These are phyloP conservation scores for Annona cherimola DNA, from an alignment of 164 flowering plant genomes.

Conservation along the genomic window DNA sequence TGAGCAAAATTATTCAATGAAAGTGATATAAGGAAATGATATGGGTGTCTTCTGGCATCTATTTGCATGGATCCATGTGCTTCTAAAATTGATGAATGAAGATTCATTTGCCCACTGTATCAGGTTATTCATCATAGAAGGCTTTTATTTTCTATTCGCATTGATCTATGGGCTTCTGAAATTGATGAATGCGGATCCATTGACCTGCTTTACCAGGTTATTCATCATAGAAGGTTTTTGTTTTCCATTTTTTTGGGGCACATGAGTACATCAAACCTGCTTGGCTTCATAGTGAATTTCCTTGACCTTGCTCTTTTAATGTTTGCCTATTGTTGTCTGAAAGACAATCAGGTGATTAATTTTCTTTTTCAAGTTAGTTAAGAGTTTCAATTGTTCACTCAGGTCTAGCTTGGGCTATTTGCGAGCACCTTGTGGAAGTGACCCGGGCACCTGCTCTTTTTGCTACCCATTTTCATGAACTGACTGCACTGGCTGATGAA, in stretches of 20 bases:
- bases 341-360: neutral
- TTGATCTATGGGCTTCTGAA: neutral
- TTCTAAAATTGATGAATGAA: no score
- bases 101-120: no score
- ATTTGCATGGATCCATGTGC: no score
- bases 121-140: no score
- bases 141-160: no score
- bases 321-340: neutral
- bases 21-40: no score
- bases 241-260: neutral
- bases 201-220: neutral
- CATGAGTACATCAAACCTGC: neutral
- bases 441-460: constrained; percentile 92
- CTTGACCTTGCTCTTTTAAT: neutral
- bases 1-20: no score
- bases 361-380: neutral
- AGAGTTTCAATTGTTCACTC: constrained; percentile 19
- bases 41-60: no score
- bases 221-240: neutral
- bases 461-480: constrained; percentile 98
- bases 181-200: no score
- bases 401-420: constrained; percentile 99
- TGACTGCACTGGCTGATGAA: constrained; percentile 82
- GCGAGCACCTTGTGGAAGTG: constrained; percentile 83
- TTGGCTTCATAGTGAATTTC: neutral